These are phyloP conservation scores for Pestalotiopsis sp. DNA, from an alignment of 2,329 filamentous ascomycete genomes.

Conservation along the genomic window DNA sequence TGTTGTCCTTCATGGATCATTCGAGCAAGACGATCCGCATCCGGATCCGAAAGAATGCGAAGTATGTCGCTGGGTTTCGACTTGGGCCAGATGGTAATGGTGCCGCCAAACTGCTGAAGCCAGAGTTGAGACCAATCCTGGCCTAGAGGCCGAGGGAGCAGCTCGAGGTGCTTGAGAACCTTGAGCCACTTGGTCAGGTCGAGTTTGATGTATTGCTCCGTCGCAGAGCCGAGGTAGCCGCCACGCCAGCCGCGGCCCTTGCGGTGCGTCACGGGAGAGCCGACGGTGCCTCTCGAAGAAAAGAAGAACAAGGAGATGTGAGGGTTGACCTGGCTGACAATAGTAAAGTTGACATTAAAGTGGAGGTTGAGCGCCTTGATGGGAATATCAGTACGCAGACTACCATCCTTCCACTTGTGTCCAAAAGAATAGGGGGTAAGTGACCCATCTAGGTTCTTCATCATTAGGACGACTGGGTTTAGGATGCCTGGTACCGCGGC, in stretches of 20 bases:
- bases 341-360: conserved; percentile 98
- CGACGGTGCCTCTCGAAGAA: conserved; percentile 87
- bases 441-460: conserved; percentile 77
- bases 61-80: conserved; percentile 76
- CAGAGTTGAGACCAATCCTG: conserved; percentile 98
- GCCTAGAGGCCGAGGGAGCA: conserved; percentile 84
- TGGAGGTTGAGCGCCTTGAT: conserved; percentile 92
- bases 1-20: conserved; percentile 93
- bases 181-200: conserved; percentile 98
- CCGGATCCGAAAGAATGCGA: conserved; percentile 84
- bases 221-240: conserved; percentile 87
- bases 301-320: conserved; percentile 99
- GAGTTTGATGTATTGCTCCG: conserved; percentile 93
- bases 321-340: conserved; percentile 87
- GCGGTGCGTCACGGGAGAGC: conserved; percentile 90
- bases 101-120: conserved; percentile 92
- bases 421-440: conserved; percentile 92
- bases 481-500: conserved; percentile 95
- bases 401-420: conserved; percentile 99
- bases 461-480: conserved; percentile 90
- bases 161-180: conserved; percentile 86
- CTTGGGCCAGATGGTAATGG: conserved; percentile 95
- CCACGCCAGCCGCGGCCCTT: conserved; percentile 93
- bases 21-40: conserved; percentile 69
- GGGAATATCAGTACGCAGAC: conserved; percentile 90